A percentile compares a stretch with the other conserved stretches of the same genome.
Evolutionary conservation across 306 rosid species (phyloP).

Genomic region (Vachellia collinsii): DNA sequence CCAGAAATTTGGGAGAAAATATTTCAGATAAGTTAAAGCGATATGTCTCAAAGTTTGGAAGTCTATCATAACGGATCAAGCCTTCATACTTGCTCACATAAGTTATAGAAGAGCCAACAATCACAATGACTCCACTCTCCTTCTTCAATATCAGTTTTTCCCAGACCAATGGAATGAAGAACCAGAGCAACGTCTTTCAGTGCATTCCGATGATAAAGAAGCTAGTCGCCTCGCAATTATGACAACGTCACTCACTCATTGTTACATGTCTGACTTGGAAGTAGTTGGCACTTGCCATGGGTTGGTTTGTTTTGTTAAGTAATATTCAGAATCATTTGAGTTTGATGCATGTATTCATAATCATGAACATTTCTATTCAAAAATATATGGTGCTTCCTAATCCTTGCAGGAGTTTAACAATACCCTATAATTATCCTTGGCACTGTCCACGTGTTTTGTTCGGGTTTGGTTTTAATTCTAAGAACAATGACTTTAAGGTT

Average conservation of each 20-base stretch:
- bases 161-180: neutral
- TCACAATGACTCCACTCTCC: too few relatives aligned
- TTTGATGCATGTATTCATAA: too few relatives aligned
- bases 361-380: too few relatives aligned
- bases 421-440: too few relatives aligned
- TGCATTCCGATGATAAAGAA: neutral
- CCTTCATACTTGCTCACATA: neutral
- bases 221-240: neutral
- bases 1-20: neutral
- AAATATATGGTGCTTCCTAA: too few relatives aligned
- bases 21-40: too few relatives aligned
- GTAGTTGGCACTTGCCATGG: slow-evolving; percentile 25
- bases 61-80: neutral
- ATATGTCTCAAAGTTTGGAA: neutral
- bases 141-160: neutral
- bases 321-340: too few relatives aligned
- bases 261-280: neutral
- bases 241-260: neutral
- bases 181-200: neutral
- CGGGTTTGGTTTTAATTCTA: neutral
- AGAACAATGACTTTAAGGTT: neutral
- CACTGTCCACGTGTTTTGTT: too few relatives aligned
- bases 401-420: too few relatives aligned
- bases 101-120: too few relatives aligned
- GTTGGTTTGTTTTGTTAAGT: neutral